phyloP scores from a whole-genome alignment of 257 asterid species.

The Parsonsia alboflavescens region DNA sequence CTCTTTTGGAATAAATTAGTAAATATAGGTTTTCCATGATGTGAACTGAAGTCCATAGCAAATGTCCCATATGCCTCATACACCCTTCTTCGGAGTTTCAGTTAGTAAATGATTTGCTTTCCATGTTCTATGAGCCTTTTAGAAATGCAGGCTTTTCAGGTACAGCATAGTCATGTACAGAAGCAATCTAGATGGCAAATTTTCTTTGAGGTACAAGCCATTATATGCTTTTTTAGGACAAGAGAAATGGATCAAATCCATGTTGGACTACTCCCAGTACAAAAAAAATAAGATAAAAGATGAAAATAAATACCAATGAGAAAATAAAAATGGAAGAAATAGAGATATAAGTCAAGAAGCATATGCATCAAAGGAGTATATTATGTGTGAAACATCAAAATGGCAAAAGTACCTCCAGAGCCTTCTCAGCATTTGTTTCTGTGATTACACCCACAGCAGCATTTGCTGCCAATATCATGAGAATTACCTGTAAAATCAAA shows the following conservation, averaged over 20 bases:
- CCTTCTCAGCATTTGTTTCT: constrained; percentile 98
- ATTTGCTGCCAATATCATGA: constrained; percentile 98
- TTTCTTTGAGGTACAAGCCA: neutral
- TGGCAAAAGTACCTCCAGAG: constrained; percentile 68
- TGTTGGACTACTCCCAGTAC: neutral
- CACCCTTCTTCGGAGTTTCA: neutral
- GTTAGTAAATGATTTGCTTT: neutral
- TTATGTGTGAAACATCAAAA: constrained; percentile 9
- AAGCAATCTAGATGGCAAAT: neutral
- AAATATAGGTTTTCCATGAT: too few species aligned
- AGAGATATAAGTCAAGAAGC: neutral
- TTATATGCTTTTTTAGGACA: neutral
- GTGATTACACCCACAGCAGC: constrained; percentile 99
- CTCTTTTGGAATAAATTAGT: neutral
- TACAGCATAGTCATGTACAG: neutral
- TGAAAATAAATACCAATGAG: neutral
- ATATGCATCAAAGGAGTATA: neutral
- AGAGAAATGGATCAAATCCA: neutral
- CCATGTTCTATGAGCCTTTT: neutral
- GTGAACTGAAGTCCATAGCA: too few species aligned
- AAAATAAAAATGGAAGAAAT: too few species aligned
- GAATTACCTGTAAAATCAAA: constrained; percentile 58
- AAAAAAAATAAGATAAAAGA: neutral
- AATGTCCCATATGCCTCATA: too few species aligned
- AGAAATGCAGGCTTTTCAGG: neutral